Evolutionary conservation across 768 basidiomycete genomes (phyloP), one percentile per base, ranked within the genome.

Genomic region (Podaxis sp.): DNA sequence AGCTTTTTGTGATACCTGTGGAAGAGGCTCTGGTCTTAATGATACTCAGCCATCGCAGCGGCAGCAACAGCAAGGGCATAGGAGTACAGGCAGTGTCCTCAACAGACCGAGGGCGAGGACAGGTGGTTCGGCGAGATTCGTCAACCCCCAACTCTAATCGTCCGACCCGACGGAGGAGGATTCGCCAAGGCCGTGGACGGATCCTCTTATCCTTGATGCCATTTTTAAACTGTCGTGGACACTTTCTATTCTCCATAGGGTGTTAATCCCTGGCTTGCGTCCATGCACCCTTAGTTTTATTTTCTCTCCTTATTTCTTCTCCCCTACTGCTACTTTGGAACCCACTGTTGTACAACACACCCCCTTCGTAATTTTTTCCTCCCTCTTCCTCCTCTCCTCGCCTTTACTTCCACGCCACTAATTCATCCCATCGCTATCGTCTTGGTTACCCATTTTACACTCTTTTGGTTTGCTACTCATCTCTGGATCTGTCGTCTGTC

Each of bases 61-160:
- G 22, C 58, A 51, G 6, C 58, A 51, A 13, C 58, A 51, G 6
- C 29, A 38, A 24, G 36, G 13, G 3, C 46, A 47, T 8, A 47
- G n/a, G 27, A 27, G 66, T 70, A 68, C 69, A 8, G 53, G 60
- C 25, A 73, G 83, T 37, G 76, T 89, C 15, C 77, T 90, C 38
- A 80, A 89, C 68, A 79, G 91, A 61, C 85, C 89, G 4, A 78
- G 89, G 66, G 84, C 82, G 49, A 85, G 85, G 55, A 90, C 87
- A n/a, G 88, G 88, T 17, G 82, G 82, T 13, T 76, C 83, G 43
- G 70, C 86, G 36, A 84, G 88, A 37, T 90, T 90, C 70, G 85
- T 80, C 17, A 85, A 79, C 62, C 80, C 75, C n/a, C 71, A 79
- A 24, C 80, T 75, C 71, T 74, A 43, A 51, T 36, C 65, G 24